Evolutionary conservation across 2,329 filamentous ascomycete species (phyloP).

Genomic region (Drechslerella stenobrocha): DNA sequence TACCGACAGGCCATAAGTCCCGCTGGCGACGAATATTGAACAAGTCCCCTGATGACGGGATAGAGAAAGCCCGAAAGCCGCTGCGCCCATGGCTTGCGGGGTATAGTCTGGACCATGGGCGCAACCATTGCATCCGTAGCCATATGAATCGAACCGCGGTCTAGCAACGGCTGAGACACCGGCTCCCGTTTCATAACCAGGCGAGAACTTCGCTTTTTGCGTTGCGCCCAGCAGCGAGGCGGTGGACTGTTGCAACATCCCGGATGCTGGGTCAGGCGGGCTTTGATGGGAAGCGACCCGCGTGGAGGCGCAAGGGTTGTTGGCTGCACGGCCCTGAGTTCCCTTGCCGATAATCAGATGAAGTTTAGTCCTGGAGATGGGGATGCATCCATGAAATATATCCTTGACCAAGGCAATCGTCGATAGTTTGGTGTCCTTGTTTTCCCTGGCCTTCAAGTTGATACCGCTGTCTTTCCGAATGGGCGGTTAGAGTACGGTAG

Average conservation of each 20-base stretch:
- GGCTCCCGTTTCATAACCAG: slow-evolving; percentile 6
- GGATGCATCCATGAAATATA: no score
- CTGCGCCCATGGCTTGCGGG: no score
- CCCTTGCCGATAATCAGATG: slow-evolving; percentile 16
- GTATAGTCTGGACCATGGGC: not conserved
- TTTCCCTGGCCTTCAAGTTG: no score
- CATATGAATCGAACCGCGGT: no score
- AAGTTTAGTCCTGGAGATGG: not conserved
- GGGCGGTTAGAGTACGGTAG: no score
- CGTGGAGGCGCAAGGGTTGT: slow-evolving; percentile 29
- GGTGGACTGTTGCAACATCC: slow-evolving; percentile 1
- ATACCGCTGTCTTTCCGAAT: no score
- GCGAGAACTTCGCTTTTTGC: slow-evolving; percentile 9
- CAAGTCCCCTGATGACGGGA: not conserved
- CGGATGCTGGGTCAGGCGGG: slow-evolving; percentile 19
- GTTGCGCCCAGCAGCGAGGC: slow-evolving; percentile 14
- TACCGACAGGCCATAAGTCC: not conserved
- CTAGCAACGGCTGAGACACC: slow-evolving; percentile 28
- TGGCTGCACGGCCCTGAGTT: slow-evolving; percentile 44
- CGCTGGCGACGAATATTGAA: no score
- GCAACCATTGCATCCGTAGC: no score
- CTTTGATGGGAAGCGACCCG: slow-evolving; percentile 31
- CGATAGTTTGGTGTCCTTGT: no score
- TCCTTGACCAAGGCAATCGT: no score
- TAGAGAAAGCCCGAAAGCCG: slow-evolving; percentile 35